These are phyloP conservation scores for Pyrus bretschneideri DNA, from an alignment of 306 rosid genomes.

Conservation along the genomic window DNA sequence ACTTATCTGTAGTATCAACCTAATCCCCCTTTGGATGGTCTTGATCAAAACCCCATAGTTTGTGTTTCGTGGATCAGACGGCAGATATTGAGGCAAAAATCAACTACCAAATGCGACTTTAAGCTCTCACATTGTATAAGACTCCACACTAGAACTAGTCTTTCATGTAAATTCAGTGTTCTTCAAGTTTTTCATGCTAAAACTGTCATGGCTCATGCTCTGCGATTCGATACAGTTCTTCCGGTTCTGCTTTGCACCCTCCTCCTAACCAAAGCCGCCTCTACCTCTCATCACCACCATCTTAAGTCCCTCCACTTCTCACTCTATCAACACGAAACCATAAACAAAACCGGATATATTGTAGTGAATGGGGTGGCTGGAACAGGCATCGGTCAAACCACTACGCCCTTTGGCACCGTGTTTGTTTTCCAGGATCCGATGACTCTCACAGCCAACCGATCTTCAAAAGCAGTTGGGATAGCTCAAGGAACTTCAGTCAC, in stretches of 20 bases:
- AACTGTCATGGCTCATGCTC: conserved; percentile 22
- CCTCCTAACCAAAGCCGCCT: conserved; percentile 6
- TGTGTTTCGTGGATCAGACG: not conserved
- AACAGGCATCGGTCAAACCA: conserved; percentile 28
- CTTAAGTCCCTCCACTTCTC: conserved; percentile 60
- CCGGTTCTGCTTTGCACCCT: conserved; percentile 6
- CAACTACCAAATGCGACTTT: not conserved
- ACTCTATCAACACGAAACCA: conserved; percentile 61
- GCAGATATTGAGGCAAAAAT: not conserved
- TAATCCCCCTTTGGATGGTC: conserved; percentile 13
- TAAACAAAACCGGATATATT: conserved; percentile 61
- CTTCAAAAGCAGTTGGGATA: conserved; percentile 50
- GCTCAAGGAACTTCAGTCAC: conserved; percentile 63
- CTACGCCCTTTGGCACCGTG: conserved; percentile 61
- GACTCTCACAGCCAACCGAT: conserved; percentile 30
- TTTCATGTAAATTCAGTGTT: not conserved
- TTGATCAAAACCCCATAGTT: conserved; percentile 5
- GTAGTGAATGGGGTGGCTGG: conserved; percentile 49
- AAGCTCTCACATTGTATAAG: not conserved
- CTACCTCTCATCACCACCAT: conserved; percentile 11
- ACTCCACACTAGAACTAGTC: not conserved
- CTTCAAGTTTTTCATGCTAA: not conserved
- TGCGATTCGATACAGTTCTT: not conserved
- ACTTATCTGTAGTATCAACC: not conserved
- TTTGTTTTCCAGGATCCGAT: conserved; percentile 61